These are phyloP conservation scores for Polyporus arcularius DNA, from an alignment of 768 basidiomycete genomes.

Conservation along the genomic window DNA sequence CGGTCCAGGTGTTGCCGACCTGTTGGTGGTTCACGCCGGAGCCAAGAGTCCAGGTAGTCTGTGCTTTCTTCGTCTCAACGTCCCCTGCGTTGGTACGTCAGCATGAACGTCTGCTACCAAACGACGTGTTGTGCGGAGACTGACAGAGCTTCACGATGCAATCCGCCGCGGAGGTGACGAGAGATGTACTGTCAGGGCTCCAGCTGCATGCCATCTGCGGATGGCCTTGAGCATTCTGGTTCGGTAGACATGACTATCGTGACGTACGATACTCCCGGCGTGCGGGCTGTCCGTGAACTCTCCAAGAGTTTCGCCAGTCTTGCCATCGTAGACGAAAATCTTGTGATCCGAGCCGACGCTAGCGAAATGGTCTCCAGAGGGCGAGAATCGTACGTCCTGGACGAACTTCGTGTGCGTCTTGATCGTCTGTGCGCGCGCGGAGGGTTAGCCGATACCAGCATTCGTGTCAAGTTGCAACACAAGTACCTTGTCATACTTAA, in stretches of 20 bases:
- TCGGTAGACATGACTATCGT: not conserved
- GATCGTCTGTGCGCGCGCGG: slow-evolving; percentile 54
- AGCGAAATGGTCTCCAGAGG: slow-evolving; percentile 79
- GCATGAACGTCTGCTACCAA: no score
- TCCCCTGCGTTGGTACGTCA: slow-evolving; percentile 62
- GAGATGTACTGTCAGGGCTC: slow-evolving; percentile 69
- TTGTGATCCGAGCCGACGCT: slow-evolving; percentile 90
- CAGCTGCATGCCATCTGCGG: slow-evolving; percentile 74
- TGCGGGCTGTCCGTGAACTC: slow-evolving; percentile 72
- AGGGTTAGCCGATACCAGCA: not conserved
- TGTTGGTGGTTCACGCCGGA: slow-evolving; percentile 80
- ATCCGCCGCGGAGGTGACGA: slow-evolving; percentile 87
- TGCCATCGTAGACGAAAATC: slow-evolving; percentile 88
- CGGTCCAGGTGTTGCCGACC: slow-evolving; percentile 85
- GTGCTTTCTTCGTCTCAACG: slow-evolving; percentile 65
- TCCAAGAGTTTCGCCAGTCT: slow-evolving; percentile 74
- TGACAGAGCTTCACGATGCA: slow-evolving; percentile 85
- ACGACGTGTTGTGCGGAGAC: slow-evolving; percentile 23
- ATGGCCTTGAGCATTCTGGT: not conserved
- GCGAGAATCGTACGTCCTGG: slow-evolving; percentile 84
- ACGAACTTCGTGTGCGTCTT: slow-evolving; percentile 91
- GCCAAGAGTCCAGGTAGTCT: slow-evolving; percentile 72
- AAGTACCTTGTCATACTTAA: slow-evolving; percentile 81
- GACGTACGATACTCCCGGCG: slow-evolving; percentile 72
- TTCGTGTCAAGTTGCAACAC: no score